These are phyloP conservation scores for Tolypocladium sp. DNA, from an alignment of 2,329 filamentous ascomycete genomes.

Conservation along the genomic window DNA sequence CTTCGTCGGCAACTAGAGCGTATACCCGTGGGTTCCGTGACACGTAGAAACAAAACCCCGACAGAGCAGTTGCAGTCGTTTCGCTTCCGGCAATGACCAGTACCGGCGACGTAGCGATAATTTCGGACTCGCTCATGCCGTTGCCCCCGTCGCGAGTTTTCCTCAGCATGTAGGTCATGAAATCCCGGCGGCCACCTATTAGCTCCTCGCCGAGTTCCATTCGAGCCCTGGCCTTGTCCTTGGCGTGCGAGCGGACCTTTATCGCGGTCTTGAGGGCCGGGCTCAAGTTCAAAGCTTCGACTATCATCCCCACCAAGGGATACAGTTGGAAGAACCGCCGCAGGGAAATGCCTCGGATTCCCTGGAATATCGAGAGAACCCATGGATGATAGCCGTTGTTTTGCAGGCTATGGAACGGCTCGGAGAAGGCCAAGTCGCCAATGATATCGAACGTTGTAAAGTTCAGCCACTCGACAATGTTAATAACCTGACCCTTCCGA, in stretches of 20 bases:
- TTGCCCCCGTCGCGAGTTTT: conserved; percentile 18
- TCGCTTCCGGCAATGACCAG: conserved; percentile 22
- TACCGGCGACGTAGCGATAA: conserved; percentile 14
- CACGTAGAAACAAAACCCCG: conserved; percentile 19
- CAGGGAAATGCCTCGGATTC: conserved; percentile 2
- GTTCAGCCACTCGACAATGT: conserved; percentile 25
- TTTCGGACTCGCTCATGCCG: conserved; percentile 23
- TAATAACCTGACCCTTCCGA: conserved; percentile 3
- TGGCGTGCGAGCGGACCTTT: conserved; percentile 9
- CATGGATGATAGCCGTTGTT: conserved; percentile 17
- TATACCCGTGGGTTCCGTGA: conserved; percentile 18
- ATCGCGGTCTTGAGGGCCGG: neutral
- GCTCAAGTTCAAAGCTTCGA: neutral
- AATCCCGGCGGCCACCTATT: conserved; percentile 9
- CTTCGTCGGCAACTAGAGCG: conserved; percentile 24
- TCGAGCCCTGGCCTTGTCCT: conserved; percentile 10
- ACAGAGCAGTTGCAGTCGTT: conserved; percentile 22
- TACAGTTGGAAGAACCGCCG: conserved; percentile 7
- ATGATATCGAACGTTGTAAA: conserved; percentile 32
- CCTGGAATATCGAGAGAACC: conserved; percentile 11
- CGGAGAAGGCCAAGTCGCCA: conserved; percentile 31
- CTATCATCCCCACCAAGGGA: conserved; percentile 1
- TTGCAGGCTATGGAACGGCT: conserved; percentile 28
- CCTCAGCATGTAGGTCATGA: conserved; percentile 18
- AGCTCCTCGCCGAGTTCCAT: conserved; percentile 11